Evolutionary conservation across 768 basidiomycete species (phyloP), one percentile per base, ranked within the genome.

Genomic region (Lactarius trivialis): DNA sequence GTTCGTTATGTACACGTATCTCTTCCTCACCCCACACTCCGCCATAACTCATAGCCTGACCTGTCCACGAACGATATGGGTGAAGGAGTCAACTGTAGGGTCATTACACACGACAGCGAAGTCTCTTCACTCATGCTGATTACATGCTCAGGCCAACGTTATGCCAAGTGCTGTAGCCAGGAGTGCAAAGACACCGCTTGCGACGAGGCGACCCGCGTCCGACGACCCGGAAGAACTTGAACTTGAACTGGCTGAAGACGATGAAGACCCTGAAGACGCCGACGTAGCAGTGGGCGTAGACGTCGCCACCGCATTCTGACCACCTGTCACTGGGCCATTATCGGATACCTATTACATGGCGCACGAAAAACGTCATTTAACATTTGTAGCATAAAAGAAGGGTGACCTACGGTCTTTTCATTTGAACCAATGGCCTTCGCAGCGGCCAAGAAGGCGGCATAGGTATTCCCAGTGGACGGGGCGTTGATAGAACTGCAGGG

Each of bases 381-480:
- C 21, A n/a, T 21, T 8, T 3, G 12, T 37, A 17, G 34, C 17
- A 2, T 36, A 28, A 17, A 30, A 15, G 3, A 17, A 7, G 19
- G 50, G n/a, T 26, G 24, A 62, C 77, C 61, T 68, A 80, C 80
- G 7, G 70, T 71, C 8, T 56, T 55, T 61, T 78, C 79, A 12
- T 56, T 68, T 24, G 30, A 2, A 7, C 77, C 78, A 36, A 77
- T 74, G 11, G 72, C 71, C 37, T 68, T 58, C 2, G 82, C 82
- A 28, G 77, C 75, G n/a, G 75, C 63, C 61, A 67, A 55, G 73
- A 77, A 82, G 5, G 71, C 70, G 15, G 70, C 79, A n/a, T n/a
- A n/a, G 14, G 76, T 81, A 66, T 81, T 76, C 36, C 77, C 81
- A 28, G 73, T 72, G 6, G 73, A 12, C 2, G 80, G 81, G 14